Percentiles rank a stretch among this genome's conserved stretches.
Evolutionary conservation across 1,284 basidiomycete species (phyloP).

Genomic region (Singerocomus inundabilis): DNA sequence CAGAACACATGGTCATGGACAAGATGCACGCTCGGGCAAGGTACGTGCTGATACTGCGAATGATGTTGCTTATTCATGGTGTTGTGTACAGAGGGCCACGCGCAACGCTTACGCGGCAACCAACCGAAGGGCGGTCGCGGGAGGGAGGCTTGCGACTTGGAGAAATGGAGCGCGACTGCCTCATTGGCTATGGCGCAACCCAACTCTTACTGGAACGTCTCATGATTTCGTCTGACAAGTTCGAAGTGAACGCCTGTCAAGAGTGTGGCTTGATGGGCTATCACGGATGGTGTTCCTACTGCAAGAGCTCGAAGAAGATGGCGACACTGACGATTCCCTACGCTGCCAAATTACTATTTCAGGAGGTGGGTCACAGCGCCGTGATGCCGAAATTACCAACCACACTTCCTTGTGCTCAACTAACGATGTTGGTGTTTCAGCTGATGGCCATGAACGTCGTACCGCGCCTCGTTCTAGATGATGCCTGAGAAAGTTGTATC

Average conservation of each 20-base stretch:
- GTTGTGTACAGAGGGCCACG: constrained; percentile 74
- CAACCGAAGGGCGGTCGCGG: constrained; percentile 96
- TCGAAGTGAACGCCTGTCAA: constrained; percentile 95
- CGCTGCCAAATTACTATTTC: constrained; percentile 95
- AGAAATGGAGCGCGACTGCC: constrained; percentile 98
- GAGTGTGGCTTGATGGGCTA: constrained; percentile 96
- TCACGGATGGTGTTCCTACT: constrained; percentile 94
- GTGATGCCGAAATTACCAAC: not conserved
- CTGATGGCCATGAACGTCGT: constrained; percentile 95
- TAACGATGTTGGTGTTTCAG: constrained; percentile 38
- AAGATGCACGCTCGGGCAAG: constrained; percentile 99
- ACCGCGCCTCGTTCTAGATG: constrained; percentile 80
- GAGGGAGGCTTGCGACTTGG: constrained; percentile 97
- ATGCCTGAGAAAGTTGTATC: constrained; percentile 44
- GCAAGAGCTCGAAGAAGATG: constrained; percentile 95
- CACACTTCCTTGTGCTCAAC: not conserved
- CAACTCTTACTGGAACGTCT: constrained; percentile 94
- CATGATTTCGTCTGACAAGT: constrained; percentile 98
- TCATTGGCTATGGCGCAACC: constrained; percentile 95
- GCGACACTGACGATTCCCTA: constrained; percentile 98
- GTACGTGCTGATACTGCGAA: constrained; percentile 40
- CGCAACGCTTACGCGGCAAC: constrained; percentile 95
- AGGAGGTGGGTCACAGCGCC: constrained; percentile 68
- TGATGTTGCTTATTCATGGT: constrained; percentile 9
- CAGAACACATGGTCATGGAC: constrained; percentile 98